phyloP scores from a whole-genome alignment of 176 grass and related monocot species.

The Eleusine indica region DNA sequence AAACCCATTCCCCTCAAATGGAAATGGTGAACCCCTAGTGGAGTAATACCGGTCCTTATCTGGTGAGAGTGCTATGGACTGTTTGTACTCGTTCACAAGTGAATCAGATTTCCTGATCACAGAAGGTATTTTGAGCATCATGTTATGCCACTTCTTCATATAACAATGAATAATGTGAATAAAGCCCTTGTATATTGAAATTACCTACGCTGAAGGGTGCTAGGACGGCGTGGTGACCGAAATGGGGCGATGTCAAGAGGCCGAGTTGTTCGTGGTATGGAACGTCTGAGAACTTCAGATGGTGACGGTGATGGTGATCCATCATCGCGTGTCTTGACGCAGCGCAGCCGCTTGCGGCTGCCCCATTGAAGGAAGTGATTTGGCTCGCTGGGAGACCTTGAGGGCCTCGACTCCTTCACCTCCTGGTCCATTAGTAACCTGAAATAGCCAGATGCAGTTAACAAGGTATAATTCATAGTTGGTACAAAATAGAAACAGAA shows the following conservation, averaged over 20 bases:
- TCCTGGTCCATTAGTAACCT: constrained; percentile 48
- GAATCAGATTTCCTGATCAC: constrained; percentile 65
- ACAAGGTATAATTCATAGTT: neutral
- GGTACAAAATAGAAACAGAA: neutral
- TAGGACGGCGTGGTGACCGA: constrained; percentile 55
- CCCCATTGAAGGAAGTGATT: constrained; percentile 79
- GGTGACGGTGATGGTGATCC: constrained; percentile 42
- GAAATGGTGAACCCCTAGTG: constrained; percentile 73
- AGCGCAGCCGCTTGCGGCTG: constrained; percentile 69
- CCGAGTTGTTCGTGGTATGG: constrained; percentile 44
- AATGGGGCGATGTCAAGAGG: constrained; percentile 42
- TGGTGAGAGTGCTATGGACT: constrained; percentile 53
- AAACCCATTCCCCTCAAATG: constrained; percentile 63
- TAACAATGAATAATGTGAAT: neutral
- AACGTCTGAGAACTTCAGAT: constrained; percentile 38
- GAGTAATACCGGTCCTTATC: constrained; percentile 95
- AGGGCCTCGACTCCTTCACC: constrained; percentile 42
- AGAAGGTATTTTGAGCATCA: neutral
- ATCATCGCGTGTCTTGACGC: constrained; percentile 62
- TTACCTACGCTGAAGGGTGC: constrained; percentile 69
- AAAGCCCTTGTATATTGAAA: neutral
- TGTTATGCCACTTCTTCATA: neutral
- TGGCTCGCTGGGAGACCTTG: constrained; percentile 49
- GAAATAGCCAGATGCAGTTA: constrained; percentile 1
- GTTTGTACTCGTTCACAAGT: constrained; percentile 51